A percentile compares a stretch with the other conserved stretches of the same genome.
Conservation (phyloP, 2,329 filamentous ascomycete genomes). For the Drechslera avenae region DNA sequence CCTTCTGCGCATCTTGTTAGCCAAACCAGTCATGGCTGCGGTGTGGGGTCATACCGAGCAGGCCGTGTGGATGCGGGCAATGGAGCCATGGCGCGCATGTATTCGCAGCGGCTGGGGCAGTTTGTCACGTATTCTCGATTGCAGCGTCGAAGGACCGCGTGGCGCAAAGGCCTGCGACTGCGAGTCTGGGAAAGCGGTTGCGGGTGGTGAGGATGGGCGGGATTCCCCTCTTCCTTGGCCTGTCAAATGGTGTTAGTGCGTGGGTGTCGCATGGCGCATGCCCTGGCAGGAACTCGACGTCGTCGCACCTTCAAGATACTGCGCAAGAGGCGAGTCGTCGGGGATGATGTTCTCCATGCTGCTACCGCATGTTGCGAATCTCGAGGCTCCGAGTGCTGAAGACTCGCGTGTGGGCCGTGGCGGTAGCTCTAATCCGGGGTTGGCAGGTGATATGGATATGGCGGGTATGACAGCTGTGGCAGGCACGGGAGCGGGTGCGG, state of each 20-base stretch:
- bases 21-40: neutral
- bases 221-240: conserved; percentile 42
- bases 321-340: conserved; percentile 84
- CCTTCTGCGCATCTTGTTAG: conserved; percentile 58
- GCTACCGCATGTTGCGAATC: conserved; percentile 36
- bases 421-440: conserved; percentile 12
- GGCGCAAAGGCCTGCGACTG: conserved; percentile 54
- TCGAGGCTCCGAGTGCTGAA: conserved; percentile 19
- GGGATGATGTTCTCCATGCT: conserved; percentile 86
- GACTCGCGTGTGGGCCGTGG: conserved; percentile 21
- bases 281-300: neutral
- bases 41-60: conserved; percentile 39
- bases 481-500: conserved; percentile 8
- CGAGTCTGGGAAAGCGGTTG: conserved; percentile 21
- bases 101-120: conserved; percentile 55
- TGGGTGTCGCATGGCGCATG: conserved; percentile 2
- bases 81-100: conserved; percentile 43
- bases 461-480: conserved; percentile 8
- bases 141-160: conserved; percentile 55
- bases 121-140: conserved; percentile 55
- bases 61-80: conserved; percentile 46
- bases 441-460: conserved; percentile 14
- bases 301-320: conserved; percentile 75
- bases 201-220: conserved; percentile 29
- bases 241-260: conserved; percentile 32